Conservation (phyloP, 2,329 filamentous ascomycete genomes). For the Trichoderma harzianum region DNA sequence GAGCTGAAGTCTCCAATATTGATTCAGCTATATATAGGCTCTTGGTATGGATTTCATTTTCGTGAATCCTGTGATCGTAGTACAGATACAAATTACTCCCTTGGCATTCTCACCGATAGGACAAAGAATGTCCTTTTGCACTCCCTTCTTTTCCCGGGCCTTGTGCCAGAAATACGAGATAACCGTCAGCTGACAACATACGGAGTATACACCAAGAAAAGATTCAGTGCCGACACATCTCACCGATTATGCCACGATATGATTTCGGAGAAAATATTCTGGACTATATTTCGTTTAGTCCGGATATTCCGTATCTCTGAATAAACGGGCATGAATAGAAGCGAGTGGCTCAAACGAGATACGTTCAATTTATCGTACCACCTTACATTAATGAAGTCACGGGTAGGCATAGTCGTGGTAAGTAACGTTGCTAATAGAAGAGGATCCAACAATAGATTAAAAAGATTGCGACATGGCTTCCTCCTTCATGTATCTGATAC, state of each 20-base stretch:
- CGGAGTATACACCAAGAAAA: neutral
- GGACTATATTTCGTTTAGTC: neutral
- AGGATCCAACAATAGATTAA: neutral
- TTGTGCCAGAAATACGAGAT: neutral
- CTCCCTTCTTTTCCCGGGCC: neutral
- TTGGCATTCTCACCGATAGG: neutral
- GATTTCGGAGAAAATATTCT: neutral
- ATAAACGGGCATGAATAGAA: neutral
- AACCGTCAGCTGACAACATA: neutral
- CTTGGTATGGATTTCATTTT: neutral
- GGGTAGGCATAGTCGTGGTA: neutral
- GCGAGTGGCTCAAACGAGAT: neutral
- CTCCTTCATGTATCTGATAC: neutral
- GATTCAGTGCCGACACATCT: neutral
- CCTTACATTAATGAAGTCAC: neutral
- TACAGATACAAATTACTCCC: neutral
- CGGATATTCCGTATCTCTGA: neutral
- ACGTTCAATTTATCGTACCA: neutral
- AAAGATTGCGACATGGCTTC: neutral
- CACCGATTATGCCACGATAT: neutral
- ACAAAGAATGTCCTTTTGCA: neutral
- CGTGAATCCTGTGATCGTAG: neutral
- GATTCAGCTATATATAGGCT: neutral
- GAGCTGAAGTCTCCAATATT: neutral
- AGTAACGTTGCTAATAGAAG: neutral